Conservation (phyloP, 768 basidiomycete species). For the Serendipita sp. region DNA sequence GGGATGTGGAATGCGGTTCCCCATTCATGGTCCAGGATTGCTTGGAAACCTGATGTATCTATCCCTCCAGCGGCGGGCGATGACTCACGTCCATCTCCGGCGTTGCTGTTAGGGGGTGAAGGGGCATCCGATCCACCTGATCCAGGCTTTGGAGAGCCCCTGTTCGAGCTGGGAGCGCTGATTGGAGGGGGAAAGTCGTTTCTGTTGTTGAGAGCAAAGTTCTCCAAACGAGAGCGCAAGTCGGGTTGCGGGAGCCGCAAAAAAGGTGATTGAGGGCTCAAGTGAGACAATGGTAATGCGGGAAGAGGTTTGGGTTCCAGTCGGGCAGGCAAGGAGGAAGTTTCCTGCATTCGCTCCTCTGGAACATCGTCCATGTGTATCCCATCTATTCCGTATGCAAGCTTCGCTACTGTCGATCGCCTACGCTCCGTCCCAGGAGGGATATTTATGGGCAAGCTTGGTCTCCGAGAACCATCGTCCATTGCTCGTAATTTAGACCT, state of each 20-base stretch:
- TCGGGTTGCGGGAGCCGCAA: background rate
- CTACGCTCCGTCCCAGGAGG: conserved; percentile 3
- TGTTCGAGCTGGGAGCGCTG: background rate
- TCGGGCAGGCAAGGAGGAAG: background rate
- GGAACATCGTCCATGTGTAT: background rate
- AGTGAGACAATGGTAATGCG: background rate
- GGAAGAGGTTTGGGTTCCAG: conserved; percentile 3
- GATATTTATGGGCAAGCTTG: conserved; percentile 26
- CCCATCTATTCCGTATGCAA: background rate
- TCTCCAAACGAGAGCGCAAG: background rate
- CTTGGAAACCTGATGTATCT: background rate
- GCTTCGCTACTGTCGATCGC: background rate
- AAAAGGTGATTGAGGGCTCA: background rate
- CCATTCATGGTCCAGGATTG: conserved; percentile 4
- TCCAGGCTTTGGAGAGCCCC: background rate
- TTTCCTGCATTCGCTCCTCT: background rate
- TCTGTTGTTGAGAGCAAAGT: background rate
- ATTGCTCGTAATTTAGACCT: conserved; percentile 29
- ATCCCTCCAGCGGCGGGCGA: background rate
- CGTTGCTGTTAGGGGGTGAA: background rate
- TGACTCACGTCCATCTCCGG: background rate
- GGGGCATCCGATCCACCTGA: background rate
- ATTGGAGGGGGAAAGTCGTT: background rate
- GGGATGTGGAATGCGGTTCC: conserved; percentile 5
- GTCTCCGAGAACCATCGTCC: conserved; percentile 27